Conservation (phyloP, 768 basidiomycete genomes). For the Suillus sp. region DNA sequence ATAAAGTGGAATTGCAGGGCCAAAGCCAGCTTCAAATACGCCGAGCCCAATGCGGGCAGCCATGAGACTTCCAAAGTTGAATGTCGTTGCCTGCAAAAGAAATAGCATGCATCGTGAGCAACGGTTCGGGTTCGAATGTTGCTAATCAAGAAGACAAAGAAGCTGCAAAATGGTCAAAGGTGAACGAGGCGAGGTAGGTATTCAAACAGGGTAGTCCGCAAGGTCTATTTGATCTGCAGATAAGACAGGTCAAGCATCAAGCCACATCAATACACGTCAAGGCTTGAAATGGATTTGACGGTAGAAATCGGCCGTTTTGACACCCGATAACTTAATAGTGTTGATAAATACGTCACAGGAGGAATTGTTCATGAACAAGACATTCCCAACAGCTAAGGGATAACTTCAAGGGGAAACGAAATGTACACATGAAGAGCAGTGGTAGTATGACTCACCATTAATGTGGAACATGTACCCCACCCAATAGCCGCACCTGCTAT, state of each 20-base stretch:
- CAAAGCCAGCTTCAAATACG: slow-evolving; percentile 77
- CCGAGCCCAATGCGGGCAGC: slow-evolving; percentile 65
- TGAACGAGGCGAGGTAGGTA: neutral
- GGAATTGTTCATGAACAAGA: neutral
- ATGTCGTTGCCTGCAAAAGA: slow-evolving; percentile 56
- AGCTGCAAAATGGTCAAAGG: neutral
- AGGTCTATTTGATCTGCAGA: neutral
- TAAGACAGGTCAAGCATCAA: neutral
- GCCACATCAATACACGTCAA: neutral
- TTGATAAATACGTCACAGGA: neutral
- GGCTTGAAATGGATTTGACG: neutral
- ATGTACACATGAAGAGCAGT: neutral
- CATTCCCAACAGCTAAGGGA: neutral
- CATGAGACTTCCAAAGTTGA: slow-evolving; percentile 60
- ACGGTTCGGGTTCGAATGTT: neutral
- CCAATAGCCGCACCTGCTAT: slow-evolving; percentile 65
- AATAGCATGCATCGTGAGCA: slow-evolving; percentile 1
- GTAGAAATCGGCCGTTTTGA: neutral
- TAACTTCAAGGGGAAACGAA: too few relatives aligned
- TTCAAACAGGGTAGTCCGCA: neutral
- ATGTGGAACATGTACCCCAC: slow-evolving; percentile 76
- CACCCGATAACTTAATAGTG: neutral
- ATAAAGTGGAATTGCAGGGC: slow-evolving; percentile 76
- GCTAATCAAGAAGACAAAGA: neutral
- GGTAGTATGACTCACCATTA: slow-evolving; percentile 50